Base-by-base conservation (phyloP, 306 rosid genomes). In the Corylus heterophylla region DNA sequence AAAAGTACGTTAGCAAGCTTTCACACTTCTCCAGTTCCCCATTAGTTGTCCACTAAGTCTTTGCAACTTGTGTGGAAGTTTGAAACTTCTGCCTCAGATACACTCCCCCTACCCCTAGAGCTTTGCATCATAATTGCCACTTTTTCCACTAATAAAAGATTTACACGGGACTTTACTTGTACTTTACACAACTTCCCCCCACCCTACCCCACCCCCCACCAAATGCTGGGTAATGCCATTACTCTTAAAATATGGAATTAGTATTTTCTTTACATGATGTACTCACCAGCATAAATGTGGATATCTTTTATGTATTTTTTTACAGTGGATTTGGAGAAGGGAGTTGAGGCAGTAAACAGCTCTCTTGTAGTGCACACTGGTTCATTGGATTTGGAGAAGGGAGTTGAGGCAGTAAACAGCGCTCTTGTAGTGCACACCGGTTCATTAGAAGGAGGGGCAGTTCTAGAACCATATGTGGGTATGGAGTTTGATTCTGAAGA, bases 401-500 rank as follows among this genome's bases (percentile, higher is more conserved):
- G 44, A 39, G 44, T 39, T 39, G 44, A 39, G 44, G 44, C 44
- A 39, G 44, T 39, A 39, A 39, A 39, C 44, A 39, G 44, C 44
- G 4, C 44, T 39, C 44, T 39, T 39, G 44, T 39, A 39, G 44
- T 39, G 44, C 44, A 39, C 73, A 56, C 84, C 47, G 85, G 85
- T 72, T 77, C 84, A 79, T 79, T 76, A 29, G 85, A 80, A 83
- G 97, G 86, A 74, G 88, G 83, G 79, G 80, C 83, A 45, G 37
- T 78, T 76, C 74, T 69, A 37, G 97, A 92, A 77, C 98, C 98
- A 5, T 86, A 79, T 84, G 92, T 92, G 69, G 97, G 98, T 67
- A 85, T 94, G 98, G 97, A 91, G 73, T 94, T 94, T 77, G 91
- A 89, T 79, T 87, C 94, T 12, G 97, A 94, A 87, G 97, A 91